phyloP scores from a whole-genome alignment of 176 grass and related monocot genomes.

The Raddia distichophylla region DNA sequence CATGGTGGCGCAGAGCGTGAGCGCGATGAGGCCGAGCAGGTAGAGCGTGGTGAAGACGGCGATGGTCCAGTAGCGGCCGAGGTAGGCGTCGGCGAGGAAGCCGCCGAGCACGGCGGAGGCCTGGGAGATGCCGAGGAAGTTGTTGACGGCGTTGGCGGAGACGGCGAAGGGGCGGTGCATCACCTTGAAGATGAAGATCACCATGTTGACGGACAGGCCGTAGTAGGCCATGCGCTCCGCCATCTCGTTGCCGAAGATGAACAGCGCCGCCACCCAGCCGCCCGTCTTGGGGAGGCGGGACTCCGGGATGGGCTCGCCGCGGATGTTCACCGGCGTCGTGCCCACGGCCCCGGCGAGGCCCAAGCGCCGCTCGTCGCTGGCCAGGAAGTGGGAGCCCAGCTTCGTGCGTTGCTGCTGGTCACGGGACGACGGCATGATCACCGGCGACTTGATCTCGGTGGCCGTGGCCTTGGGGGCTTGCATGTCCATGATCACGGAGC shows the following conservation, averaged over 20 bases:
- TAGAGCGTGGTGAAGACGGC: constrained; percentile 83
- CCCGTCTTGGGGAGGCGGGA: constrained; percentile 64
- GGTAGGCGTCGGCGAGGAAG: constrained; percentile 95
- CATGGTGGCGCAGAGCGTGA: constrained; percentile 71
- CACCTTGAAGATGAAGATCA: constrained; percentile 85
- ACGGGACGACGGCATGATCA: neutral
- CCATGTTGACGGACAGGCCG: constrained; percentile 91
- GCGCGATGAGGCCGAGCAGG: constrained; percentile 75
- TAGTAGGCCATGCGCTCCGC: constrained; percentile 97
- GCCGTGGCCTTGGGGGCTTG: neutral
- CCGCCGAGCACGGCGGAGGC: constrained; percentile 85
- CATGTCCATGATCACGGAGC: too few species aligned
- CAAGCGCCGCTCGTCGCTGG: constrained; percentile 65
- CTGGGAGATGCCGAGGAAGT: constrained; percentile 95
- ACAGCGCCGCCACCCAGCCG: constrained; percentile 84
- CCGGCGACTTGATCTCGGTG: constrained; percentile 73
- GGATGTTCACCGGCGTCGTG: constrained; percentile 70
- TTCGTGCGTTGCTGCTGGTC: constrained; percentile 45
- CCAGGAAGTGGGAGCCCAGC: constrained; percentile 68
- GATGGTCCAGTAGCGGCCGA: constrained; percentile 95
- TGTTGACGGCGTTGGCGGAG: constrained; percentile 84
- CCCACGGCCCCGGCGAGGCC: neutral
- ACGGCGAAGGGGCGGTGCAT: constrained; percentile 81
- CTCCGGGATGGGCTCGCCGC: constrained; percentile 59
- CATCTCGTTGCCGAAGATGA: constrained; percentile 97